These are phyloP conservation scores for Salpingoeca rosetta DNA, from an alignment of 78 protist species.

Conservation along the genomic window DNA sequence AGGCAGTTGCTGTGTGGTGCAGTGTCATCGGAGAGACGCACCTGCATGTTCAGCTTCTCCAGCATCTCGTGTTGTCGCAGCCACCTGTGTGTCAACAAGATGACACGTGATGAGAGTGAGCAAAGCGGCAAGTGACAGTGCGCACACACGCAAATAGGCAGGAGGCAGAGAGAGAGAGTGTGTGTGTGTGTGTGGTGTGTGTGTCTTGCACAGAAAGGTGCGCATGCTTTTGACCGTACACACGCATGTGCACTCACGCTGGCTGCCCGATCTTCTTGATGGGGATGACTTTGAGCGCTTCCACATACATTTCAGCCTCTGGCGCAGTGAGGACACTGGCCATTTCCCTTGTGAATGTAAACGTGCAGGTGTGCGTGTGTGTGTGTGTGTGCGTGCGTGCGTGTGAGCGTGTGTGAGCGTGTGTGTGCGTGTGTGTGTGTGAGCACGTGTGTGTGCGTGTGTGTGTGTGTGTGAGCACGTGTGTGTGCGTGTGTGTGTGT, in stretches of 20 bases:
- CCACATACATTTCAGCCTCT: not conserved
- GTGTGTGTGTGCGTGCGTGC: not conserved
- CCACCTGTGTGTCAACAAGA: not conserved
- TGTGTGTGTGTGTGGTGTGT: too few relatives aligned
- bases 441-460: not conserved
- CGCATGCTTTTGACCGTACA: too few relatives aligned
- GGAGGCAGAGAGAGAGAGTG: not conserved
- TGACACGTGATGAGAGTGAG: not conserved
- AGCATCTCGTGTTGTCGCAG: not conserved
- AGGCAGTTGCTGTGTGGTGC: not conserved
- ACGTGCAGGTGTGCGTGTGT: not conserved
- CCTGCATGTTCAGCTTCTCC: not conserved
- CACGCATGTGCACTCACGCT: not conserved
- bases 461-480: not conserved
- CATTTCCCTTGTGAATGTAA: not conserved
- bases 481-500: constrained; percentile 1
- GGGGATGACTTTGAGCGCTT: not conserved
- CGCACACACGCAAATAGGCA: not conserved
- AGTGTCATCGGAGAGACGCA: not conserved
- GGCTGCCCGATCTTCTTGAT: not conserved
- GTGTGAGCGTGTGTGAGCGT: not conserved
- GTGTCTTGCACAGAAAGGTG: too few relatives aligned
- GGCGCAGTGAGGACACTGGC: not conserved
- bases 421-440: constrained; percentile 9
- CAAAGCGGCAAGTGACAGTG: not conserved